Base-by-base conservation (phyloP, 1,284 basidiomycete genomes). In the Somion occarium region DNA sequence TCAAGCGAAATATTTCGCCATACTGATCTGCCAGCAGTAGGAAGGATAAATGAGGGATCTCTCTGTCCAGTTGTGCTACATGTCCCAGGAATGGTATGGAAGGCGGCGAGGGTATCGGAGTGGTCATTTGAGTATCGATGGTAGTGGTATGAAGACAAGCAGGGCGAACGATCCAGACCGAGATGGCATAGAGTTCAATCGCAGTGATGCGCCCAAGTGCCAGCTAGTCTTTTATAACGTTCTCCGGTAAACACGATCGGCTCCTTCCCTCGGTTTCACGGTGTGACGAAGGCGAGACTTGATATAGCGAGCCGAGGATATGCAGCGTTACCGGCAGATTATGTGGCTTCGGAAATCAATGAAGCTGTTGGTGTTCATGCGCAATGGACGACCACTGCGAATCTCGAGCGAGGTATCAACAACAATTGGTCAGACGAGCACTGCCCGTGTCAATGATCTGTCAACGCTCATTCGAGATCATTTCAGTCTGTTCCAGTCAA, bases 51-150 rank as follows among this genome's bases (percentile, higher is more conserved):
- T 68, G 53, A 0, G 73, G 73, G n/a, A 73, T 60, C 18, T 74
- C 72, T 37, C 54, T 64, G 50, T 75, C 72, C 43, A 75, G 61
- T 5, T 60, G 53, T 0, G 65, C 62, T 48, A 68, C 59, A 65
- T 79, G 76, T n/a, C 76, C 76, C 27, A 78, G 55, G 58, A 76
- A 69, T 4, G 74, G 74, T 38, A 75, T 59, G 3, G 65, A 60
- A 15, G 71, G 73, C 15, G 74, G 75, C 42, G 69, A 69, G 3
- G 71, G 71, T 38, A 73, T 75, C 12, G 67, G 61, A 20, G 64
- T 66, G 25, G 66, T 60, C 65, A 67, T 67, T 11, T 27, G 13
- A 22, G 11, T 22, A 5, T 41, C 39, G 39, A 9, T 41, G 5
- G 9, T 15, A 9, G 39, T 15, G 34, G 34, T 11, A n/a, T 9